Base-by-base conservation (phyloP, 768 basidiomycete genomes). In the Hygrocybe punicea region DNA sequence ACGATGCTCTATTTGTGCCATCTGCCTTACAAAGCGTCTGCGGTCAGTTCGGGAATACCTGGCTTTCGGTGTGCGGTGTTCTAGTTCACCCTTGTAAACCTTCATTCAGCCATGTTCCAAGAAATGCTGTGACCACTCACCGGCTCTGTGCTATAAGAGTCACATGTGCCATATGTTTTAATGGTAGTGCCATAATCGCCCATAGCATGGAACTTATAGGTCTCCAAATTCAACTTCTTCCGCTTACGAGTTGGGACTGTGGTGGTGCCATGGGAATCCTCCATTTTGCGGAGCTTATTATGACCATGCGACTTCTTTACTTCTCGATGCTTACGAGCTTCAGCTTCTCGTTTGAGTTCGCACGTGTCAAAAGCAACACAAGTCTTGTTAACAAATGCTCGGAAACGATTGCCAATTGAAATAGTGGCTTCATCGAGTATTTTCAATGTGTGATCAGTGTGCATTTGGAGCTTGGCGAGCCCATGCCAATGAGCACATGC, bases 391-490 rank as follows among this genome's bases (percentile, higher is more conserved):
- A 23, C 17, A 51, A 71, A 73, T 17, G 8, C 34, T 11, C 60
- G 53, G 3, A 59, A 25, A n/a, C 23, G 10, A 8, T 42, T 34
- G 4, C 60, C 58, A 17, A 61, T 17, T 3, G 34, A 17, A 29
- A 34, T 6, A 57, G 69, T 13, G 55, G 52, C 1, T 49, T 53
- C 0, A 53, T 51, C 6, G 65, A 63, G 14, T 52, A 25, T 4
- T 36, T 17, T 11, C 60, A 57, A 5, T 49, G 64, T 2, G n/a
- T 0, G 19, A 4, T 66, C 56, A 0, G 63, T 61, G 39, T 68
- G 67, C 53, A 66, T 59, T 7, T 54, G 63, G 7, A 70, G 58
- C 52, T 67, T 70, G 1, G 54, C 60, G 16, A 61, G 40, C 1
- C 51, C n/a, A n/a, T n/a, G n/a, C n/a, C n/a, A n/a, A n/a, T n/a